These are phyloP conservation scores for Monilinia fructicola DNA, from an alignment of 2,329 filamentous ascomycete genomes.

Conservation along the genomic window DNA sequence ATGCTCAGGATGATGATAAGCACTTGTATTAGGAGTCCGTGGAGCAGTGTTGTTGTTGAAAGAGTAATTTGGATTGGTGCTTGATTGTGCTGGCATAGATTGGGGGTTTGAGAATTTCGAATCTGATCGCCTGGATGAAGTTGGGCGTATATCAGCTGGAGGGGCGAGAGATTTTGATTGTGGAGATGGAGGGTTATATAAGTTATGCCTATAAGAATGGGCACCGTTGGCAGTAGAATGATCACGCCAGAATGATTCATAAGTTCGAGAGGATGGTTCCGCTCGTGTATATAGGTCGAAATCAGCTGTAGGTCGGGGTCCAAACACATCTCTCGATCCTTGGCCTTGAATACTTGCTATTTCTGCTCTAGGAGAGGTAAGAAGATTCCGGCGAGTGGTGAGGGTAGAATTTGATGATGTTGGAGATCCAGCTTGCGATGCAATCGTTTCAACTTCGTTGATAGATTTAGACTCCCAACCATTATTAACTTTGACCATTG, in stretches of 20 bases:
- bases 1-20: slow-evolving; percentile 23
- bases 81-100: slow-evolving; percentile 29
- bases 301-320: slow-evolving; percentile 30
- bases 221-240: slow-evolving; percentile 39
- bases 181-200: slow-evolving; percentile 45
- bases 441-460: slow-evolving; percentile 72
- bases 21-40: slow-evolving; percentile 31
- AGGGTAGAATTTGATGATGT: slow-evolving; percentile 58
- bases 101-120: slow-evolving; percentile 39
- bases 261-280: slow-evolving; percentile 41
- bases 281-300: slow-evolving; percentile 41
- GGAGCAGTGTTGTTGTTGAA: slow-evolving; percentile 31
- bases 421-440: slow-evolving; percentile 67
- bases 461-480: slow-evolving; percentile 81
- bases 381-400: slow-evolving; percentile 52
- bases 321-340: slow-evolving; percentile 24
- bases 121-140: slow-evolving; percentile 37
- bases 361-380: slow-evolving; percentile 54
- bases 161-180: slow-evolving; percentile 45
- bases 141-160: slow-evolving; percentile 43
- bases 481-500: slow-evolving; percentile 89
- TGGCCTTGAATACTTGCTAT: slow-evolving; percentile 41
- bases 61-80: slow-evolving; percentile 12
- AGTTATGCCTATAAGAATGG: slow-evolving; percentile 18
- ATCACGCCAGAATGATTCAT: slow-evolving; percentile 50